A percentile compares a stretch with the other conserved stretches of the same genome.
phyloP scores from a whole-genome alignment of 2,329 filamentous ascomycete genomes.

The Penicillium brevicompactum region DNA sequence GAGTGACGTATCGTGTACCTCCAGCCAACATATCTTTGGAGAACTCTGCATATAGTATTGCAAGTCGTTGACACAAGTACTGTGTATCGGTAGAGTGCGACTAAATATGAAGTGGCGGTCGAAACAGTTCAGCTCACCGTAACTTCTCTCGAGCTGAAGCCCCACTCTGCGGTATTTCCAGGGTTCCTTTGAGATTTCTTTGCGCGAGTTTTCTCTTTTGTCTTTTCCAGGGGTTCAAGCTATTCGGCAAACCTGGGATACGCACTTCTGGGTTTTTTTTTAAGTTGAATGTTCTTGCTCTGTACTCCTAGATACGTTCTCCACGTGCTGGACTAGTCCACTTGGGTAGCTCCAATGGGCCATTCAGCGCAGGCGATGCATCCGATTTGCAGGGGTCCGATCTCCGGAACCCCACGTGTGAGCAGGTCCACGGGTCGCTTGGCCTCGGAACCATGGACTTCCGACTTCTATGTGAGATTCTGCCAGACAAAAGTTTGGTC shows the following conservation, averaged over 20 bases:
- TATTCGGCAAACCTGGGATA: no score
- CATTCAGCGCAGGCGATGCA: conserved; percentile 11
- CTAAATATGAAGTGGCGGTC: conserved; percentile 4
- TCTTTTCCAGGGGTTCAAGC: no score
- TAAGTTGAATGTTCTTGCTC: no score
- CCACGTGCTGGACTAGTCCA: conserved; percentile 12
- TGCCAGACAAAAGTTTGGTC: no score
- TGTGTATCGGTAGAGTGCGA: background rate
- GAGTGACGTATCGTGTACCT: no score
- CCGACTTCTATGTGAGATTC: background rate
- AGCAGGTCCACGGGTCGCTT: conserved; percentile 27
- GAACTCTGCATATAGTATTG: no score
- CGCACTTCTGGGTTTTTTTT: no score
- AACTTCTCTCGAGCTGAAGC: background rate
- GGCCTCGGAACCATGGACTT: background rate
- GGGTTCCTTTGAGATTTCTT: background rate
- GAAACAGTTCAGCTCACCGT: conserved; percentile 7
- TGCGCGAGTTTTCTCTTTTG: background rate
- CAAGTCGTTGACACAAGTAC: background rate
- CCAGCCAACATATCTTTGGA: no score
- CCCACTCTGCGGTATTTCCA: background rate
- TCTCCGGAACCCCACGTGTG: conserved; percentile 34
- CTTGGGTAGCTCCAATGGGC: conserved; percentile 7
- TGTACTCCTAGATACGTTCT: background rate
- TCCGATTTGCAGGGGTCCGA: conserved; percentile 18